Evolutionary conservation across 208 protist species (phyloP).

Genomic region (Wallacemonas sp.): DNA sequence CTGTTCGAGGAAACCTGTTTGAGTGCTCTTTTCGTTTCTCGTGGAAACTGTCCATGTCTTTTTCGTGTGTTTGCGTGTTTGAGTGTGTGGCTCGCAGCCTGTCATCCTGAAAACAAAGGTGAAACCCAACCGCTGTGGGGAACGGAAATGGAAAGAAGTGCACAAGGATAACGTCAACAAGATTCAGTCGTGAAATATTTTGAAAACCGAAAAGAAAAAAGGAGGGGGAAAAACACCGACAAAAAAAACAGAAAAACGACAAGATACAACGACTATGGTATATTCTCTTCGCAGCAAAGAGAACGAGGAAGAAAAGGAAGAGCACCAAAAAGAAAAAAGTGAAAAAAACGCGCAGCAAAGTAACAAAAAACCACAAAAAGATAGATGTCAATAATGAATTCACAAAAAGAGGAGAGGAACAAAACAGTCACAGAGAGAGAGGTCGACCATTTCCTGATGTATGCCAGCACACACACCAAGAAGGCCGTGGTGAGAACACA

Average conservation of each 20-base stretch:
- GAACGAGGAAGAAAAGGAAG: background rate
- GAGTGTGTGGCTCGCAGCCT: background rate
- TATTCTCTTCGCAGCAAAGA: background rate
- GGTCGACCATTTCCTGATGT: no score
- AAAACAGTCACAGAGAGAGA: slow-evolving; percentile 11
- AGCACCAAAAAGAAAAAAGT: slow-evolving; percentile 5
- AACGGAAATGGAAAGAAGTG: no score
- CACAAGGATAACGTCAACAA: no score
- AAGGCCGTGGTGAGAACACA: no score
- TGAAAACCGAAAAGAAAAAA: background rate
- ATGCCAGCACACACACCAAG: background rate
- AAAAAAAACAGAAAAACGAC: slow-evolving; percentile 2
- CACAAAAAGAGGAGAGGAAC: slow-evolving; percentile 18
- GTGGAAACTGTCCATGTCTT: background rate
- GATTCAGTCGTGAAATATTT: no score
- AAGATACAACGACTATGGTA: no score
- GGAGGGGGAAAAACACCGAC: background rate
- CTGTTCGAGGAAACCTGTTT: no score
- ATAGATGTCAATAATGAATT: background rate
- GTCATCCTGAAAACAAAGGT: no score
- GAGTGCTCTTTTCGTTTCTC: background rate
- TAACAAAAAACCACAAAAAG: background rate
- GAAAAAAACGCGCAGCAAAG: slow-evolving; percentile 3
- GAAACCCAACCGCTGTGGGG: no score
- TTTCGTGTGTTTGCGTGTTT: background rate